These are phyloP conservation scores for Sonneratia caseolaris DNA, from an alignment of 345 rosid species.

Conservation along the genomic window DNA sequence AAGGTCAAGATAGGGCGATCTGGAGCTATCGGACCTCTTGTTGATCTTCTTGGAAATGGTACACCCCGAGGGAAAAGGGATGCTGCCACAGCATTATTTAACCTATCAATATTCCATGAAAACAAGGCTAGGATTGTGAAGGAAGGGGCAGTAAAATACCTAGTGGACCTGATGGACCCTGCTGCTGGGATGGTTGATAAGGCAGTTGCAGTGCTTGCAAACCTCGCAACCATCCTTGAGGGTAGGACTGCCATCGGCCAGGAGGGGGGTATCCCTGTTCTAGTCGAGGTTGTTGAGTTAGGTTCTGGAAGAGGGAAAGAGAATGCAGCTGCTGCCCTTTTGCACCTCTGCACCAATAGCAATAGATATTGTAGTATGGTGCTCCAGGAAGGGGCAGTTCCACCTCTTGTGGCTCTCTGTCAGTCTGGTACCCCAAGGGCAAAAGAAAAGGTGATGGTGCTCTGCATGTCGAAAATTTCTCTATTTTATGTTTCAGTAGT, in stretches of 20 bases:
- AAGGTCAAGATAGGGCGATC: conserved; percentile 73
- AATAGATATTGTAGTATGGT: conserved; percentile 48
- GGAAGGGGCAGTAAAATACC: conserved; percentile 83
- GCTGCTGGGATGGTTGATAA: conserved; percentile 89
- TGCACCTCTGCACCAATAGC: conserved; percentile 64
- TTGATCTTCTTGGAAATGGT: conserved; percentile 69
- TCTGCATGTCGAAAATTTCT: background rate
- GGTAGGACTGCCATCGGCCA: conserved; percentile 76
- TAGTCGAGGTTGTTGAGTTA: conserved; percentile 94
- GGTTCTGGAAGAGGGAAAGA: conserved; percentile 93
- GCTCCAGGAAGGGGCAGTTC: conserved; percentile 91
- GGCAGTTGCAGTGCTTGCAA: conserved; percentile 84
- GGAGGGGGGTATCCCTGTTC: conserved; percentile 64
- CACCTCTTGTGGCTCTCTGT: conserved; percentile 80
- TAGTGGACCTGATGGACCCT: conserved; percentile 87
- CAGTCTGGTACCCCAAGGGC: conserved; percentile 85
- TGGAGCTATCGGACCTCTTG: conserved; percentile 81
- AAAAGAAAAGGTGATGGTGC: conserved; percentile 68
- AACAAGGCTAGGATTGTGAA: conserved; percentile 69
- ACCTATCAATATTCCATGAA: conserved; percentile 70
- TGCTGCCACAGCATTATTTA: conserved; percentile 86
- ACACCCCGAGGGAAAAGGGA: conserved; percentile 84
- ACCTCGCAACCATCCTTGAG: conserved; percentile 74
- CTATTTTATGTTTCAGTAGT: background rate
- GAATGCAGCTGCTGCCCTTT: conserved; percentile 87